These are phyloP conservation scores for Sporothrix globosa DNA, from an alignment of 2,329 filamentous ascomycete genomes.

Conservation along the genomic window DNA sequence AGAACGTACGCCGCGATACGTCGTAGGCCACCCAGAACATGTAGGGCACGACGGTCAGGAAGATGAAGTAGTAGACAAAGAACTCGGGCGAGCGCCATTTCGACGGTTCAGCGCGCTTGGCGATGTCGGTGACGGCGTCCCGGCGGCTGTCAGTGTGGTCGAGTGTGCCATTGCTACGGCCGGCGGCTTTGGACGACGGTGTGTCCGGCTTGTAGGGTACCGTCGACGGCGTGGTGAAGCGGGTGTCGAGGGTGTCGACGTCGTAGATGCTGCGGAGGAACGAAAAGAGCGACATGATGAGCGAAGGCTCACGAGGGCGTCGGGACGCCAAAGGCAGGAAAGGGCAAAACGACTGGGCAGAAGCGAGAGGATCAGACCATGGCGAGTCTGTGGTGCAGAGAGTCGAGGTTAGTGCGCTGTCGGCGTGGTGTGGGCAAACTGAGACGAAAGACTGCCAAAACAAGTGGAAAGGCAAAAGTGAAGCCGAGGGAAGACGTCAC, in stretches of 20 bases:
- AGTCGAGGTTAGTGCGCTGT: not conserved
- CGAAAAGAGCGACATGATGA: conserved; percentile 42
- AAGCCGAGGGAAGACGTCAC: conserved; percentile 24
- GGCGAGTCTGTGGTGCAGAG: conserved; percentile 1
- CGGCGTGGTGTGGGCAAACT: not conserved
- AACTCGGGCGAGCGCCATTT: conserved; percentile 90
- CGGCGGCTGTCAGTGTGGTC: conserved; percentile 31
- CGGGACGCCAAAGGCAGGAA: not conserved
- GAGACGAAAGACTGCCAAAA: not conserved
- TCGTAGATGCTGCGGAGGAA: conserved; percentile 59
- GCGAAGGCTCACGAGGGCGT: not conserved
- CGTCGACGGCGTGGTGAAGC: conserved; percentile 65
- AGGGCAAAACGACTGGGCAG: not conserved
- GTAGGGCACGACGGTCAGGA: conserved; percentile 68
- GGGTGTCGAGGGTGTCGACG: conserved; percentile 52
- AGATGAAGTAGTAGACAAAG: conserved; percentile 73
- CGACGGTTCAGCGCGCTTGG: conserved; percentile 57
- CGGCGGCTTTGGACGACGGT: conserved; percentile 42
- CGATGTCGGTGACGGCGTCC: conserved; percentile 37
- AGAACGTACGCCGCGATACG: conserved; percentile 73
- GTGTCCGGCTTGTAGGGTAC: conserved; percentile 63
- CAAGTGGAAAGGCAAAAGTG: not conserved
- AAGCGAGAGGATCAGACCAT: conserved; percentile 28
- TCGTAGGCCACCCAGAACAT: conserved; percentile 92
- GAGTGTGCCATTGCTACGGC: conserved; percentile 48